Evolutionary conservation across 768 basidiomycete species (phyloP).

Genomic region (Myochromella boudieri): DNA sequence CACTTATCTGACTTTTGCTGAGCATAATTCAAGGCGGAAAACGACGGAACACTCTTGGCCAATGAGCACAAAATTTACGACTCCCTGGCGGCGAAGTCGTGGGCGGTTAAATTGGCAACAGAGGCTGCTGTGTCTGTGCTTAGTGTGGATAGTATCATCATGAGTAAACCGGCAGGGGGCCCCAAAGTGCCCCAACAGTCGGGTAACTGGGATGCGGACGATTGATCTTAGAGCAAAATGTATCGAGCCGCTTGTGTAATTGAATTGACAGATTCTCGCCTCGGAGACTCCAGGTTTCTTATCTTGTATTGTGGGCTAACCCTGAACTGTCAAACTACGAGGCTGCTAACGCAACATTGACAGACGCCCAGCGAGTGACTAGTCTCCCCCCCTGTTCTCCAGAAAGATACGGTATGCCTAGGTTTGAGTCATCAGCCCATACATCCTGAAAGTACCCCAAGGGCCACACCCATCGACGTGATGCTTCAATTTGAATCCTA

Average conservation of each 20-base stretch:
- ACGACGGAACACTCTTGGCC: constrained; percentile 72
- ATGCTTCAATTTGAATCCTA: constrained; percentile 13
- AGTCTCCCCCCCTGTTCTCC: too few species aligned
- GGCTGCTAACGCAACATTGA: too few species aligned
- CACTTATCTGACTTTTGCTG: not conserved
- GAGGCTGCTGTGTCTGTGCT: constrained; percentile 90
- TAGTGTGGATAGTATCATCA: constrained; percentile 96
- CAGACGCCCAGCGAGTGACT: too few species aligned
- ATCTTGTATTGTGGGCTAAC: too few species aligned
- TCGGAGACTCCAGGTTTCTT: too few species aligned
- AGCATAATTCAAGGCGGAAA: constrained; percentile 56
- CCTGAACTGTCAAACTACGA: too few species aligned
- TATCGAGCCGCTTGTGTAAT: too few species aligned
- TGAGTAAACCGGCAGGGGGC: constrained; percentile 91
- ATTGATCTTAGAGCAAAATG: too few species aligned
- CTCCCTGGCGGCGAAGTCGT: constrained; percentile 85
- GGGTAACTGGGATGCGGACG: constrained; percentile 86
- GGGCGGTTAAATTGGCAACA: constrained; percentile 89
- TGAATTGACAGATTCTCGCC: too few species aligned
- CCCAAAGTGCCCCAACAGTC: constrained; percentile 87
- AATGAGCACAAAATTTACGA: constrained; percentile 73
- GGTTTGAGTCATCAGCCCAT: constrained; percentile 9
- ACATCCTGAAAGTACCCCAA: constrained; percentile 14
- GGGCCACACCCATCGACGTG: constrained; percentile 9
- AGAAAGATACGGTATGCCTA: too few species aligned